Evolutionary conservation across 2,329 filamentous ascomycete genomes (phyloP).

Genomic region (Bimuria novae-zelandiae): DNA sequence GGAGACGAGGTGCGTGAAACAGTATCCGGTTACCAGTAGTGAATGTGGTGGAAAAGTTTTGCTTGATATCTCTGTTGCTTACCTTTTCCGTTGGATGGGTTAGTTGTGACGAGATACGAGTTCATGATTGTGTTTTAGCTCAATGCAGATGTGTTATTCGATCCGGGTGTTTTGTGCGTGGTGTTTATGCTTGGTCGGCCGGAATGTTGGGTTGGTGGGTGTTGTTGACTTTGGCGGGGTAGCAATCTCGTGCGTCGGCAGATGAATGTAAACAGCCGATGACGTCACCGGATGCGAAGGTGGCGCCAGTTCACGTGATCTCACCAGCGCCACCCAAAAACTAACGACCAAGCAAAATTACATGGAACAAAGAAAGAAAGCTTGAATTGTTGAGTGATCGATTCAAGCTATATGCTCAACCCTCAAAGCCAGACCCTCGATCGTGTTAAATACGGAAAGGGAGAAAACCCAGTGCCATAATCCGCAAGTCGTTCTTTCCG

Average conservation of each 20-base stretch:
- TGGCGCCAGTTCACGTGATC: conserved; percentile 32
- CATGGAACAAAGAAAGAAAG: conserved; percentile 26
- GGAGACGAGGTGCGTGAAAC: too few relatives aligned
- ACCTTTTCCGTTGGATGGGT: neutral
- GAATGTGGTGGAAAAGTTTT: conserved; percentile 9
- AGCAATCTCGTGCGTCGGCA: neutral
- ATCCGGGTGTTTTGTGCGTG: neutral
- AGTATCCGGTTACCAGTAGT: too few relatives aligned
- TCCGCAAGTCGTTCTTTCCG: conserved; percentile 28
- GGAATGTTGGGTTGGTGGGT: neutral
- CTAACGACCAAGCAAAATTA: neutral
- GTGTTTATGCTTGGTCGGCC: too few relatives aligned
- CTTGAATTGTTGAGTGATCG: conserved; percentile 26
- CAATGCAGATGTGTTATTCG: neutral
- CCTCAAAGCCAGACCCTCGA: conserved; percentile 25
- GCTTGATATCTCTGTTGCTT: neutral
- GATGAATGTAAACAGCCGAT: conserved; percentile 8
- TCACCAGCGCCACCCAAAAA: conserved; percentile 5
- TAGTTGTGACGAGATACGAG: neutral
- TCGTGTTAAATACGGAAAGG: conserved; percentile 33
- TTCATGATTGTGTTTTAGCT: neutral
- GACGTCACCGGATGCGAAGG: conserved; percentile 27
- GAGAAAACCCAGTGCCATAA: conserved; percentile 32
- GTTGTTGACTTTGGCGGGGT: neutral
- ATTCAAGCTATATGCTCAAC: conserved; percentile 44